A percentile compares a stretch with the other conserved stretches of the same genome.
These are phyloP conservation scores for Stramenopiles sp. DNA, from an alignment of 352 stramenopile species.

Conservation along the genomic window DNA sequence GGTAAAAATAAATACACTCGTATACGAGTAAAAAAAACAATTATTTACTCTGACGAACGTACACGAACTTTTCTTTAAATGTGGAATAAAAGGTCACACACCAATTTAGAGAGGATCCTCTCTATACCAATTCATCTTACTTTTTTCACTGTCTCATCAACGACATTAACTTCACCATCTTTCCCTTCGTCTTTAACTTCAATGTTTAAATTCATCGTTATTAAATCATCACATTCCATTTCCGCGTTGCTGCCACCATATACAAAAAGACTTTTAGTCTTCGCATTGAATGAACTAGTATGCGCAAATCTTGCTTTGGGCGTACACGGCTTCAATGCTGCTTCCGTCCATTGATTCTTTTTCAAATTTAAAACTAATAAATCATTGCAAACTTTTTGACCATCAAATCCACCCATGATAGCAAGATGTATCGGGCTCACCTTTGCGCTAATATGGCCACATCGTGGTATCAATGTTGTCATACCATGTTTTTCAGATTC, in stretches of 20 bases:
- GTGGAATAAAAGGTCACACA: too few relatives aligned
- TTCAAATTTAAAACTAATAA: slow-evolving; percentile 7
- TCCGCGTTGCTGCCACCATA: background rate
- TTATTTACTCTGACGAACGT: too few relatives aligned
- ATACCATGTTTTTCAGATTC: background rate
- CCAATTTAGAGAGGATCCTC: too few relatives aligned
- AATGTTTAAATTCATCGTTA: background rate
- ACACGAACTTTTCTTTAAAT: too few relatives aligned
- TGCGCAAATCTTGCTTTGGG: background rate
- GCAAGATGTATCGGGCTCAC: background rate
- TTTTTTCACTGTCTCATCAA: background rate
- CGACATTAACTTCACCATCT: background rate
- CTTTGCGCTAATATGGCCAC: background rate
- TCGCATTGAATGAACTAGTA: background rate
- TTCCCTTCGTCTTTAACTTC: background rate
- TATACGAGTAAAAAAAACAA: too few relatives aligned
- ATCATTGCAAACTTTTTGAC: slow-evolving; percentile 8
- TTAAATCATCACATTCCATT: slow-evolving; percentile 1
- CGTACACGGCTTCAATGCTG: background rate
- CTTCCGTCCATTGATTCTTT: slow-evolving; percentile 7
- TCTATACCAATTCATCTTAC: too few relatives aligned
- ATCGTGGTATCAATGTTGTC: background rate
- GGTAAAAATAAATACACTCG: too few relatives aligned
- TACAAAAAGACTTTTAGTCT: background rate
- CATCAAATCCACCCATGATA: slow-evolving; percentile 4